Base-by-base conservation (phyloP, 2,329 filamentous ascomycete genomes). In the Apiospora marii region DNA sequence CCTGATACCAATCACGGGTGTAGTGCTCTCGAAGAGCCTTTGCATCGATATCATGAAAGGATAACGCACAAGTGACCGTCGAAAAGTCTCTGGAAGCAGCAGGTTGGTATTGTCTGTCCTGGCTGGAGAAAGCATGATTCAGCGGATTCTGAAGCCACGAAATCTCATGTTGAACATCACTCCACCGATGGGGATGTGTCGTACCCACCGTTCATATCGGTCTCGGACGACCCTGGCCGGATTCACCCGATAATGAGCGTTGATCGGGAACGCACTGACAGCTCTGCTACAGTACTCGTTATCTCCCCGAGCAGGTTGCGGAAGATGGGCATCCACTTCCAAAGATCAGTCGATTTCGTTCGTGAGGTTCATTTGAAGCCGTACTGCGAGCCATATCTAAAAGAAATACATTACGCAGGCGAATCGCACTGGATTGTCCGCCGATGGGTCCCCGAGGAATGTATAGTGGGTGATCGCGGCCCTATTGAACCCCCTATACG, bases 81-180 rank as follows among this genome's bases (percentile, higher is more conserved):
- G n/a, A n/a, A n/a, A n/a, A n/a, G n/a, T n/a, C n/a, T n/a, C n/a
- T n/a, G n/a, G n/a, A n/a, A n/a, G n/a, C n/a, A n/a, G n/a, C n/a
- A n/a, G n/a, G n/a, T n/a, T n/a, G n/a, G n/a, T n/a, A n/a, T n/a
- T n/a, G n/a, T n/a, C n/a, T 53, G 51, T 19, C 51, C 51, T 30
- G 51, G 51, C 24, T 53, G 51, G 51, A 53, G 51, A 24, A 53
- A 53, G 51, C 24, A 53, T 53, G 51, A 24, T 53, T 53, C 51
- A 30, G 51, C 24, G 24, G 13, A 30, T 16, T 1, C 24, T 30
- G 51, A 30, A 30, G 12, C 6, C 13, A 53, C 51, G 51, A 16
- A 53, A 16, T 30, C 4, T 13, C 7, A 4, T 53, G n/a, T 53
- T 30, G 3, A 30, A 53, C 48, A 49, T 8, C 51, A 53, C 51